A percentile compares a stretch with the other conserved stretches of the same genome.
phyloP scores from a whole-genome alignment of 2,329 filamentous ascomycete species.

The Sordariomycetes sp. region DNA sequence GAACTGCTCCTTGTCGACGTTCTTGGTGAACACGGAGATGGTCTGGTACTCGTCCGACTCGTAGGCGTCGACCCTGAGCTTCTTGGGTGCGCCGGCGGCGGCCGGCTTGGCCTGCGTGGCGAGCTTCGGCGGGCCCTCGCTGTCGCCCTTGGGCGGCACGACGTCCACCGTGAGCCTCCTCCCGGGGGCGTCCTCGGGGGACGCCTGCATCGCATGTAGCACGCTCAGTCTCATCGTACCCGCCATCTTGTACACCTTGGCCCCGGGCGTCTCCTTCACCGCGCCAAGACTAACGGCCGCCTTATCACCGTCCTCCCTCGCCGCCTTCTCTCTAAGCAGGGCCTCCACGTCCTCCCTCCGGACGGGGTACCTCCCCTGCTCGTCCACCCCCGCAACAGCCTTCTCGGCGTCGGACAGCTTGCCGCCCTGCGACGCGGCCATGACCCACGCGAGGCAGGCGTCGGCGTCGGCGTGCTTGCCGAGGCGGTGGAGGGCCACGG shows the following conservation, averaged over 20 bases:
- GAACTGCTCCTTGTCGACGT: conserved; percentile 27
- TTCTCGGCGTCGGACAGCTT: conserved; percentile 4
- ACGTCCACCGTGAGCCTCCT: conserved; percentile 30
- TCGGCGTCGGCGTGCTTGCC: conserved; percentile 65
- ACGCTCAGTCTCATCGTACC: conserved; percentile 25
- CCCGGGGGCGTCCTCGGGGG: conserved; percentile 31
- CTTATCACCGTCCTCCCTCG: conserved; percentile 15
- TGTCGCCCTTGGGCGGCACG: conserved; percentile 6
- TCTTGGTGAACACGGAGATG: conserved; percentile 31
- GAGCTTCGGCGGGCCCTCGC: neutral
- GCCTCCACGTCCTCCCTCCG: conserved; percentile 19
- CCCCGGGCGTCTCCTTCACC: conserved; percentile 14
- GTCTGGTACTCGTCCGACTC: conserved; percentile 15
- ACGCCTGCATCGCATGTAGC: conserved; percentile 30
- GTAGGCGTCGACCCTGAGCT: conserved; percentile 12
- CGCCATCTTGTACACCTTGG: conserved; percentile 3
- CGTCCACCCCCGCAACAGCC: conserved; percentile 20
- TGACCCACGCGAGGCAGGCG: conserved; percentile 53
- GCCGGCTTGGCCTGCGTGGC: conserved; percentile 5
- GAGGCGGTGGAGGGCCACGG: conserved; percentile 60
- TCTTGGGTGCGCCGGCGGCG: conserved; percentile 5
- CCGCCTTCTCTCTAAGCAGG: conserved; percentile 9
- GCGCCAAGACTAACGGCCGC: conserved; percentile 8
- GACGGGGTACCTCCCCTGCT: conserved; percentile 34
- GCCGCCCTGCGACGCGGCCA: conserved; percentile 25